Base-by-base conservation (phyloP, 2,329 filamentous ascomycete genomes). In the Pezicula carpinea region DNA sequence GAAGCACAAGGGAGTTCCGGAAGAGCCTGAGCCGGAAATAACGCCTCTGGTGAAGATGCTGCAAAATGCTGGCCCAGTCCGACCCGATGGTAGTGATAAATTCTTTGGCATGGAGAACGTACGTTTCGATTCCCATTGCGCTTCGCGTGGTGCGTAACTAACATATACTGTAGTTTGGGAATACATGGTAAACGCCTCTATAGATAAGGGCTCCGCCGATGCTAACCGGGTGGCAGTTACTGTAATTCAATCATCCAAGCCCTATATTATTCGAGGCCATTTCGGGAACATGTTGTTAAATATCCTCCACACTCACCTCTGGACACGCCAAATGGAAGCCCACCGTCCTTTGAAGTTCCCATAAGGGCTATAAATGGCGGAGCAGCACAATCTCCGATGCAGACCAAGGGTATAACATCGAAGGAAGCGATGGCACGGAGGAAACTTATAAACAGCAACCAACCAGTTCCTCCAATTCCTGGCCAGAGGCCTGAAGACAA, bases 61-160 rank as follows among this genome's bases (percentile, higher is more conserved):
- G 26, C 79, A 83, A 59, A 85, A 89, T 67, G 83, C 88, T 49
- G 91, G 90, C 3, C 83, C 91, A 2, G 71, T 95, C 56, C 83
- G 89, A 61, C 75, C 79, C 57, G 91, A 97, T 69, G 93, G 93
- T 45, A 96, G 88, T 65, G 93, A 97, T 72, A 95, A 96, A 72
- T 99, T 96, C 73, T 97, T 95, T 70, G 93, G 93, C 14, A 85
- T 97, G 66, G 93, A 99, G 70, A 99, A 99, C 71, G 92, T 97
- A 76, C 70, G 88, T 75, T 26, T 15, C 23, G 14, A 34, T 14
- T 32, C 14, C 21, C 3, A 18, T n/a, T 40, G 26, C 15, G 36
- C 33, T 10, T 22, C 19, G 31, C 38, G 39, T 43, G 31, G 19
- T 39, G n/a, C 15, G 31, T 39, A 46, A 53, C 57, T 64, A 50